These are phyloP conservation scores for Erodium trifolium DNA, from an alignment of 441 rosid species.

Conservation along the genomic window DNA sequence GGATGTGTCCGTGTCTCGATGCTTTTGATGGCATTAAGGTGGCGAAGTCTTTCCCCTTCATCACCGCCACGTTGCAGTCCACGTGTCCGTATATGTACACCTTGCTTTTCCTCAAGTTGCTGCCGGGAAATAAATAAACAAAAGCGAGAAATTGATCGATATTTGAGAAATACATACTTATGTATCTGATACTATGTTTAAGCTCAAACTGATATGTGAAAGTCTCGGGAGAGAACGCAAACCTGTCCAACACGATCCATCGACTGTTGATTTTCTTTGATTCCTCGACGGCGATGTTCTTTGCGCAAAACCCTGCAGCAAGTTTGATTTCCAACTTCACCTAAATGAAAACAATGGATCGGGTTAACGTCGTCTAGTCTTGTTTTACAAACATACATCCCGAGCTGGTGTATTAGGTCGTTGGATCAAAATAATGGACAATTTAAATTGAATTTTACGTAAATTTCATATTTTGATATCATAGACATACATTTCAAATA, in stretches of 20 bases:
- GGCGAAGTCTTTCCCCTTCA: constrained; percentile 41
- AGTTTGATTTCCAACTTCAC: constrained; percentile 50
- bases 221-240: not conserved
- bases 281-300: constrained; percentile 32
- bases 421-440: no score
- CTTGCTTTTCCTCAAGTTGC: constrained; percentile 28
- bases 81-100: constrained; percentile 28
- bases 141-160: no score
- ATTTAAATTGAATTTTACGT: no score
- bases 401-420: no score
- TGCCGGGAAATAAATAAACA: no score
- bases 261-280: constrained; percentile 32
- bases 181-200: no score
- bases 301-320: constrained; percentile 36
- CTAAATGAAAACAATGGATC: constrained; percentile 12
- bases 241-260: constrained; percentile 50
- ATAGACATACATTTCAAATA: no score
- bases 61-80: constrained; percentile 40
- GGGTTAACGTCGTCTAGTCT: no score
- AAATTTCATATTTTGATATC: no score
- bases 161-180: no score
- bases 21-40: constrained; percentile 35
- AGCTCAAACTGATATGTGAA: no score
- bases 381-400: no score
- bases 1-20: constrained; percentile 11